Base-by-base conservation (phyloP, 192 early-diverging fungal species). In the Funneliformis geosporum region DNA sequence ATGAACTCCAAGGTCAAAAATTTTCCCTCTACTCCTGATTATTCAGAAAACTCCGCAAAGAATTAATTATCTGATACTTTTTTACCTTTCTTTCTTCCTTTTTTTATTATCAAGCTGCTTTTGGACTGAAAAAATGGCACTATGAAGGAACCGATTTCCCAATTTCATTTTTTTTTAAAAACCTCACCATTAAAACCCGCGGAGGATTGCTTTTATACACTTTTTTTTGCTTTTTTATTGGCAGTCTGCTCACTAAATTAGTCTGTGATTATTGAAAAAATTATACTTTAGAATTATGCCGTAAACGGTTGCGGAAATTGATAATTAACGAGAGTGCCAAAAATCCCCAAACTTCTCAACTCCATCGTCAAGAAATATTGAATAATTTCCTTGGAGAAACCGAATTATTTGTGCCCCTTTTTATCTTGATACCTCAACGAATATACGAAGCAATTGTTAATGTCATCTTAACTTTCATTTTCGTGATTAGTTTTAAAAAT, bases 201-300 rank as follows among this genome's bases (percentile, higher is more conserved):
- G 7, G 7, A 1, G 33, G 18, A 14, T 33, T 68, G 5, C 67
- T 68, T 11, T 2, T 23, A 12, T 68, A 68, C 33, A 1, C 33
- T 14, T 68, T 68, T 68, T 68, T 23, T 1, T 68, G 67, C 28
- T 68, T 68, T 68, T 68, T 68, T 68, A 6, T 68, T 23, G 67
- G 67, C 9, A 23, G 33, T 33, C 40, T 68, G 7, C 33, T 68
- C 27, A 38, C 67, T 38, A 68, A 12, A 38, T 42, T 68, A 28
- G 5, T 68, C 5, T 68, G 12, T 8, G 67, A 68, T 2, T 68
- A 68, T 38, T 68, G 0, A 4, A 68, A 68, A 68, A 68, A 68
- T 68, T 68, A 68, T 38, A 33, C 67, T 12, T 23, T 68, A 5
- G 67, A 68, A 68, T 33, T 38, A 12, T 68, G 67, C 28, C 67